Base-by-base conservation (phyloP, 176 grass and related monocot species). In the Pontederia crassipes region DNA sequence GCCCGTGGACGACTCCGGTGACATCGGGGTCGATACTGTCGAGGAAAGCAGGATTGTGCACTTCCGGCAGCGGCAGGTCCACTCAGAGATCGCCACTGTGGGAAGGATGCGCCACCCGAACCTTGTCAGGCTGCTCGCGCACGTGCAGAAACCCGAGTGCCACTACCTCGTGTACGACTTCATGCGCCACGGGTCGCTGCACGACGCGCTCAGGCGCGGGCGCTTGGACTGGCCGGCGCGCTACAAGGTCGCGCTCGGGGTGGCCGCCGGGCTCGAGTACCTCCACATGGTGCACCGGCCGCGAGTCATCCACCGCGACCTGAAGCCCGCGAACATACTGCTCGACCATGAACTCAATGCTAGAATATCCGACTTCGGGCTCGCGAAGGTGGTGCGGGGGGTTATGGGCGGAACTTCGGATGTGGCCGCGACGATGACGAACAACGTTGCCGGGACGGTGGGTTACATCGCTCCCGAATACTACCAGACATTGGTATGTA, bases 381-480 rank as follows among this genome's bases (percentile, higher is more conserved):
- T 97, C 0, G 93, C 93, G 3, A 97, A 85, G 62, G 69, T 78
- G 35, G 82, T 85, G 81, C 76, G 76, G 0, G 93, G 85, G 12
- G 48, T 10, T 27, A 14, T 11, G 11, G 13, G 16, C 6, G 52
- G 28, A 15, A 40, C 32, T 4, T 40, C 32, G 32, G 32, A 40
- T 3, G 32, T 40, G 32, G 2, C 32, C 4, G 14, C 2, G 69
- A 66, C 80, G 32, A 72, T 75, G 0, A 28, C 83, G 9, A 85
- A 81, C 13, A 73, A 88, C 48, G 17, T 97, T 0, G 93, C 84
- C 2, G 93, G 93, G 0, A 92, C 93, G 12, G 2, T 76, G 11
- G 93, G 93, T 0, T 97, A 97, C 81, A 97, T 97, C 65, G 87
- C 93, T 46, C 87, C 93, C 18, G 93, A 97, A 76, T 97, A 88